Evolutionary conservation across 1,284 basidiomycete species (phyloP).

Genomic region (Malassezia cuniculi): DNA sequence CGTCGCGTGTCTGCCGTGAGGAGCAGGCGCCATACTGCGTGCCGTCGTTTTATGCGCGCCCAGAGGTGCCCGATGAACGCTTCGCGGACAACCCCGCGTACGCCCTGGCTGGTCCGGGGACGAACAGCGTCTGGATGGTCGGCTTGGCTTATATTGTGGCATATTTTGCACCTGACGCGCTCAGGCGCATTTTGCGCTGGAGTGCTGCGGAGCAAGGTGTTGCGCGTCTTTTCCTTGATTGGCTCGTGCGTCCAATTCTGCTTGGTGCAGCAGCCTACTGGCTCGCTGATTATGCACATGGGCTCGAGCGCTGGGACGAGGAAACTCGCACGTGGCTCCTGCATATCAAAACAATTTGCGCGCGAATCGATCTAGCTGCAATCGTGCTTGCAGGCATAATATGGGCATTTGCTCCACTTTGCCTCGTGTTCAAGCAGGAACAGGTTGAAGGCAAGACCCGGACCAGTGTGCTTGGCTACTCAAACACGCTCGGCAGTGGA

Average conservation of each 20-base stretch:
- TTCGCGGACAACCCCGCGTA: constrained; percentile 17
- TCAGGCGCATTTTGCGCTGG: constrained; percentile 16
- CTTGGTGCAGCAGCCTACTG: constrained; percentile 31
- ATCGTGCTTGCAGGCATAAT: constrained; percentile 19
- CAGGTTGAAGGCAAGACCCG: constrained; percentile 10
- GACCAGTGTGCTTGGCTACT: constrained; percentile 67
- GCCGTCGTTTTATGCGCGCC: constrained; percentile 52
- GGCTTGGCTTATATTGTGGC: constrained; percentile 22
- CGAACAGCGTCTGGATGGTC: constrained; percentile 25
- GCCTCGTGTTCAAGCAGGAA: constrained; percentile 29
- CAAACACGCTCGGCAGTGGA: constrained; percentile 75
- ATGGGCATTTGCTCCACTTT: constrained; percentile 35
- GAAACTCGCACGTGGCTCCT: constrained; percentile 13
- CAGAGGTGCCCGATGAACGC: constrained; percentile 4
- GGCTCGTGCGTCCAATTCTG: constrained; percentile 31
- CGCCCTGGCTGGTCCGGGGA: constrained; percentile 8
- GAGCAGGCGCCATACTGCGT: constrained; percentile 75
- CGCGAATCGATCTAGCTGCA: constrained; percentile 15
- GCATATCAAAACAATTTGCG: constrained; percentile 21
- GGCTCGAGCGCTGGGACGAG: constrained; percentile 8
- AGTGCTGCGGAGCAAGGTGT: constrained; percentile 26
- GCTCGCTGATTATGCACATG: constrained; percentile 28
- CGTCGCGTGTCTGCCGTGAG: constrained; percentile 75
- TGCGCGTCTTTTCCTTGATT: constrained; percentile 21
- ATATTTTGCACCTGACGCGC: constrained; percentile 15